phyloP scores from a whole-genome alignment of 1,139 yeast species.

The Pneumocystis jirovecii region DNA sequence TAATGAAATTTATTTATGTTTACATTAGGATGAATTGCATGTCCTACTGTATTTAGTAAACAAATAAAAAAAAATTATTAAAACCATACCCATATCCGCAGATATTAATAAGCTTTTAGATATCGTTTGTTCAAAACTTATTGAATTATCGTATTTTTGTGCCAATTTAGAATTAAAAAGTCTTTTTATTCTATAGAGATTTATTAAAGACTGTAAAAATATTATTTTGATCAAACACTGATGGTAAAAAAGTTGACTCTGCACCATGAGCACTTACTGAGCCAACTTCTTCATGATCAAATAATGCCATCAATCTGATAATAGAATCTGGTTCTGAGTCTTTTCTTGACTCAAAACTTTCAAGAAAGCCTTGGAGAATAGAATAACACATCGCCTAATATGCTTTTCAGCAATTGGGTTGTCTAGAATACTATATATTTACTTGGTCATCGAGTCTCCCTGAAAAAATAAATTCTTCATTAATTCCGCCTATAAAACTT shows the following conservation, averaged over 20 bases:
- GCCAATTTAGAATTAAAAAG: not conserved
- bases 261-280: slow-evolving; percentile 94
- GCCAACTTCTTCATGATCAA: slow-evolving; percentile 94
- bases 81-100: slow-evolving; percentile 47
- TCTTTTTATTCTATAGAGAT: slow-evolving; percentile 7
- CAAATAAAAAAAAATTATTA: not conserved
- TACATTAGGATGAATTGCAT: slow-evolving; percentile 88
- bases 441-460: slow-evolving; percentile 79
- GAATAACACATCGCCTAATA: not conserved
- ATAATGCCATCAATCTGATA: slow-evolving; percentile 59
- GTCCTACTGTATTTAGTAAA: slow-evolving; percentile 34
- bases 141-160: slow-evolving; percentile 16
- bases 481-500: slow-evolving; percentile 54
- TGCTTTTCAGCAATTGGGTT: slow-evolving; percentile 32
- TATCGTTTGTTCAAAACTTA: slow-evolving; percentile 43
- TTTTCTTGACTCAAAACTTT: slow-evolving; percentile 9
- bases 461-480: slow-evolving; percentile 80
- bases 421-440: not conserved
- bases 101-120: slow-evolving; percentile 79
- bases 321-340: slow-evolving; percentile 22
- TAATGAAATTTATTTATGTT: slow-evolving; percentile 13
- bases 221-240: slow-evolving; percentile 22
- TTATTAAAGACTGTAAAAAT: not conserved
- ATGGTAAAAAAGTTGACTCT: slow-evolving; percentile 76
- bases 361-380: not conserved